phyloP scores from a whole-genome alignment of 2,329 filamentous ascomycete species.

The Penicillium sp. region DNA sequence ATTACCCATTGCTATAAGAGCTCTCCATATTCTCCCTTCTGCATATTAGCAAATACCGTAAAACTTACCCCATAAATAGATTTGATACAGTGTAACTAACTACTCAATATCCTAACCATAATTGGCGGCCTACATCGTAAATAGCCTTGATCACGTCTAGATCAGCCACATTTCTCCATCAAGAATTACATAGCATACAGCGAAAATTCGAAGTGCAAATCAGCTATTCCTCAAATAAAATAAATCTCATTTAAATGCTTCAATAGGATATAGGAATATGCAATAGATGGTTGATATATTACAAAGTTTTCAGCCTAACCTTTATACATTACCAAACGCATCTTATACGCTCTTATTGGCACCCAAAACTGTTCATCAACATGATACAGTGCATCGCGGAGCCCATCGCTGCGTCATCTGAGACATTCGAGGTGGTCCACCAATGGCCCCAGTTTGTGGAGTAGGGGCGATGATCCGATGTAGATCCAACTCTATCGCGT shows the following conservation, averaged over 20 bases:
- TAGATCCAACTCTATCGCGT: conserved; percentile 8
- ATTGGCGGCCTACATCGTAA: neutral
- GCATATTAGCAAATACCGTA: neutral
- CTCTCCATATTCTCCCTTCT: neutral
- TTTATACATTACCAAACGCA: too few relatives aligned
- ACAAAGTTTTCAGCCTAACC: neutral
- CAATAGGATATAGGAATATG: neutral
- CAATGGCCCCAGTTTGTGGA: neutral
- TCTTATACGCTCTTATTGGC: neutral
- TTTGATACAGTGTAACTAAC: neutral
- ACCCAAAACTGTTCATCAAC: neutral
- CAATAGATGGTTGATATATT: neutral
- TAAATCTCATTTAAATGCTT: neutral
- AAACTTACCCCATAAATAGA: neutral
- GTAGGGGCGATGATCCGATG: conserved; percentile 2
- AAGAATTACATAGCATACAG: neutral
- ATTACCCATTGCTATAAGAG: neutral
- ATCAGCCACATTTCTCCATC: neutral
- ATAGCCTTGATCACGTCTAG: neutral
- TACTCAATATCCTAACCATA: neutral
- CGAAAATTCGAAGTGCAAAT: neutral
- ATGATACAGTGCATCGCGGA: neutral
- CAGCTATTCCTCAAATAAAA: neutral
- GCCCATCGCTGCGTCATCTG: neutral
- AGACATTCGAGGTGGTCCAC: conserved; percentile 4